Conservation (phyloP, 2,329 filamentous ascomycete species). For the Cladosporium sp. region DNA sequence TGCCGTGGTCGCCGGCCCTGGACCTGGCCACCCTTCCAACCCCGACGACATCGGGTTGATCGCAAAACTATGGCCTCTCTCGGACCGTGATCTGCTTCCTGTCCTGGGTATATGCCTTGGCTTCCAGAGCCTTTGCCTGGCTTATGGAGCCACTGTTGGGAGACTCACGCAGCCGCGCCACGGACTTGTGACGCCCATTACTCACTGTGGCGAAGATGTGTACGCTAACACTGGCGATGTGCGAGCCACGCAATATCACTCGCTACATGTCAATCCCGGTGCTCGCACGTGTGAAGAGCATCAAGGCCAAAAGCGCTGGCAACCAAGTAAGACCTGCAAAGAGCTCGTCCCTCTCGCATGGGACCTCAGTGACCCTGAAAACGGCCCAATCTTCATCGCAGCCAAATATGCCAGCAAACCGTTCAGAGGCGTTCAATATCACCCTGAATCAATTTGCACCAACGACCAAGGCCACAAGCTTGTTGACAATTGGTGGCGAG, state of each 20-base stretch:
- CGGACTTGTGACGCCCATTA: slow-evolving; percentile 70
- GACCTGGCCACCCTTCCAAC: slow-evolving; percentile 74
- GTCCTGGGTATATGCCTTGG: slow-evolving; percentile 86
- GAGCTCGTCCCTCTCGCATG: slow-evolving; percentile 45
- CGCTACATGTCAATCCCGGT: slow-evolving; percentile 43
- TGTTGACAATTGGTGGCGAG: slow-evolving; percentile 70
- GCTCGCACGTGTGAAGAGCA: slow-evolving; percentile 31
- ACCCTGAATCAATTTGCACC: slow-evolving; percentile 85
- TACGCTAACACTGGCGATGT: slow-evolving; percentile 60
- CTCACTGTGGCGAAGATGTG: slow-evolving; percentile 58
- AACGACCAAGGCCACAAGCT: slow-evolving; percentile 61
- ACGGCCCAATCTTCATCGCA: slow-evolving; percentile 69
- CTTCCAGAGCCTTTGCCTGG: slow-evolving; percentile 74
- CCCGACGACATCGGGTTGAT: slow-evolving; percentile 80
- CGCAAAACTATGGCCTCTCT: slow-evolving; percentile 66
- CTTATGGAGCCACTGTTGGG: slow-evolving; percentile 63
- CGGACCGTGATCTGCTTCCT: slow-evolving; percentile 59
- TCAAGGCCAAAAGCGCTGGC: slow-evolving; percentile 31
- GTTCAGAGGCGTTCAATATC: slow-evolving; percentile 86
- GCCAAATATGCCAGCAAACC: slow-evolving; percentile 64
- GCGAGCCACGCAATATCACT: slow-evolving; percentile 74
- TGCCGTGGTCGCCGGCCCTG: slow-evolving; percentile 85
- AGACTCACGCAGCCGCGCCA: slow-evolving; percentile 71
- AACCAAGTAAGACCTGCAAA: slow-evolving; percentile 32
- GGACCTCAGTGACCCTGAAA: slow-evolving; percentile 42